Evolutionary conservation across 345 rosid genomes (phyloP), one percentile per base, ranked within the genome.

Genomic region (Durio zibethinus): DNA sequence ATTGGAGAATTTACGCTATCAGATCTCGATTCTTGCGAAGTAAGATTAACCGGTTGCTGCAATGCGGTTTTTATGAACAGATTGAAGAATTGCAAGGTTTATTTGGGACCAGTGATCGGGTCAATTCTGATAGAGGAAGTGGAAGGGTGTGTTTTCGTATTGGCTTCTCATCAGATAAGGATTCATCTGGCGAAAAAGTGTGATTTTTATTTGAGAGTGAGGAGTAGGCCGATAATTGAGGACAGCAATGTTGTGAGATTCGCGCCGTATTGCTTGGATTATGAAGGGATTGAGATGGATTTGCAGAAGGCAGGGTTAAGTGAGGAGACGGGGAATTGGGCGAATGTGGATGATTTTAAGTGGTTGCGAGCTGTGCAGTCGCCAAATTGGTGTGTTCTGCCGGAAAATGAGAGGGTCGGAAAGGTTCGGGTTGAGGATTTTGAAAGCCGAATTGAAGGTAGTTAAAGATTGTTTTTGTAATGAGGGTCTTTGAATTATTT

Each of bases 161-260:
- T 92, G 81, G 94, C 96, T 2, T 90, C 99, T 15, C 99, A 93
- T 88, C 97, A 93, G 89, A 92, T 93, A 33, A 80, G 98, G 79
- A 87, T 95, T 63, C 98, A 94, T 84, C 73, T 72, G 45, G 96
- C 91, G 0, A 89, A 57, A 59, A 79, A 65, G 29, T 80, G 91
- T 76, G 93, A 90, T 82, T 95, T 95, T 77, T 93, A 91, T 84
- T 42, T 93, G 81, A 87, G 97, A 77, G 94, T 88, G 71, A 90
- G 97, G 83, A 95, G 98, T 65, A 85, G 94, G 81, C 99, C 97
- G 3, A 90, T 94, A 50, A 80, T 91, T n/a, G 98, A 93, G 87
- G 97, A 94, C 66, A 84, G 95, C 68, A 68, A 75, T 1, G 89
- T 83, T 16, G 88, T 88, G 50, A 88, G 93, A 42, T 93, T 95